A percentile compares a stretch with the other conserved stretches of the same genome.
These are phyloP conservation scores for Xylariaceae sp. DNA, from an alignment of 2,329 filamentous ascomycete species.

Conservation along the genomic window DNA sequence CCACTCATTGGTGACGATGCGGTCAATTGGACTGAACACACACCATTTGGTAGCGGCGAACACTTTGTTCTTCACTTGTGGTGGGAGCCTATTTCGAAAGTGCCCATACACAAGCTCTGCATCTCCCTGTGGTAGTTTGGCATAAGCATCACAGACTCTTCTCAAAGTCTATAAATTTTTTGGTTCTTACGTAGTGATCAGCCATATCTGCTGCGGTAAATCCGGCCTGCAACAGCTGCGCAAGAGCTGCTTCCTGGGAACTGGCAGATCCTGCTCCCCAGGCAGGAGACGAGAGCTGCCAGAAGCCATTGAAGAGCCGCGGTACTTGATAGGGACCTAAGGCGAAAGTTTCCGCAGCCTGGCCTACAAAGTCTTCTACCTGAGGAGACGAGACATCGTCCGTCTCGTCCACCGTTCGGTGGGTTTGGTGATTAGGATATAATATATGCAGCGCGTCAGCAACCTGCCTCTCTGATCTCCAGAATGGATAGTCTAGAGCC, in stretches of 20 bases:
- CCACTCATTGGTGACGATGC: slow-evolving; percentile 36
- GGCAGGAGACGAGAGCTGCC: slow-evolving; percentile 42
- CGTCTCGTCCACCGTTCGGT: background rate
- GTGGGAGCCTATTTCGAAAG: slow-evolving; percentile 40
- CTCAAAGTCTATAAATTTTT: background rate
- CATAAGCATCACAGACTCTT: slow-evolving; percentile 6
- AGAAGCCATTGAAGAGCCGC: slow-evolving; percentile 40
- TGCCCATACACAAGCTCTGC: slow-evolving; percentile 45
- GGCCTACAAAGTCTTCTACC: background rate
- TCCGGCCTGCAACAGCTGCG: slow-evolving; percentile 35
- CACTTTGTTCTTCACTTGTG: slow-evolving; percentile 29
- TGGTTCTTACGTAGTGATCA: slow-evolving; percentile 46
- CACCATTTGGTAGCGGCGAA: slow-evolving; percentile 48
- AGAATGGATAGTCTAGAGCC: slow-evolving; percentile 36
- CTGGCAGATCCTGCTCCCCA: slow-evolving; percentile 39
- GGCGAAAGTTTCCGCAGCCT: slow-evolving; percentile 28
- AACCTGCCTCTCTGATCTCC: slow-evolving; percentile 42
- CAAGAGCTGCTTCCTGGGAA: slow-evolving; percentile 38
- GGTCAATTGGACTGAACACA: slow-evolving; percentile 38
- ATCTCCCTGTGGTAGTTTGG: slow-evolving; percentile 36
- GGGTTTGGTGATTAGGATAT: slow-evolving; percentile 27
- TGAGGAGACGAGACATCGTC: background rate
- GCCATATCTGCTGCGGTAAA: slow-evolving; percentile 45
- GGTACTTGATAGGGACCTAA: slow-evolving; percentile 36
- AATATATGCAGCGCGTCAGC: slow-evolving; percentile 38